Evolutionary conservation across 1,284 basidiomycete genomes (phyloP), one percentile per base, ranked within the genome.

Genomic region (Sanghuangporus sanghuang): DNA sequence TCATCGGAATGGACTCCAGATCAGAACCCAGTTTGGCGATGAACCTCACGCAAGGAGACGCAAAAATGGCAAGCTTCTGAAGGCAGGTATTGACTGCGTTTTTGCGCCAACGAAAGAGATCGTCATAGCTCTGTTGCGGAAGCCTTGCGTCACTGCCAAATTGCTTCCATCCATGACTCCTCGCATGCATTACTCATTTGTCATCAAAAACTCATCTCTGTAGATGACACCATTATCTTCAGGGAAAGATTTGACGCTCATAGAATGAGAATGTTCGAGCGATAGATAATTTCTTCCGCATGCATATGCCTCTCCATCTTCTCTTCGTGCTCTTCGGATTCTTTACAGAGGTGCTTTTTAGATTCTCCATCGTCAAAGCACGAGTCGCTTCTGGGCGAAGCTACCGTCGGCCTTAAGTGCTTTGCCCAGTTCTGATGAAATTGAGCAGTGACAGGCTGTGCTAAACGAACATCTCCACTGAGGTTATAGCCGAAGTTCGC

Each of bases 21-120:
- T 71, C 71, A 46, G 65, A 68, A 14, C 70, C 72, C 64, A 67
- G 69, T 44, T 69, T 70, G 7, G 65, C 70, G 58, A 60, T 71
- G 39, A 64, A 69, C 66, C 86, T 85, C 16, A 81, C 80, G 2
- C 74, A 80, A 90, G 2, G 89, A 92, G 69, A 77, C 85, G 2
- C 77, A 83, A 68, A 68, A 86, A n/a, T 23, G 86, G 85, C 70
- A 69, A 73, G 44, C 76, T 78, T 9, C 81, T 92, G 61, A 71
- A 72, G 12, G 76, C 81, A 38, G 52, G 68, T 6, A 68, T 69
- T 53, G 68, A 76, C 62, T 90, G 89, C 0, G 61, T 92, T 11
- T 78, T 93, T 55, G 89, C 85, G 9, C 90, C 90, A 1, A 88
- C 85, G 16, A 92, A 93, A 73, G 89, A 86, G 74, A 90, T 89